Base-by-base conservation (phyloP, 106 monocot species). In the Dendrobium huoshanense region DNA sequence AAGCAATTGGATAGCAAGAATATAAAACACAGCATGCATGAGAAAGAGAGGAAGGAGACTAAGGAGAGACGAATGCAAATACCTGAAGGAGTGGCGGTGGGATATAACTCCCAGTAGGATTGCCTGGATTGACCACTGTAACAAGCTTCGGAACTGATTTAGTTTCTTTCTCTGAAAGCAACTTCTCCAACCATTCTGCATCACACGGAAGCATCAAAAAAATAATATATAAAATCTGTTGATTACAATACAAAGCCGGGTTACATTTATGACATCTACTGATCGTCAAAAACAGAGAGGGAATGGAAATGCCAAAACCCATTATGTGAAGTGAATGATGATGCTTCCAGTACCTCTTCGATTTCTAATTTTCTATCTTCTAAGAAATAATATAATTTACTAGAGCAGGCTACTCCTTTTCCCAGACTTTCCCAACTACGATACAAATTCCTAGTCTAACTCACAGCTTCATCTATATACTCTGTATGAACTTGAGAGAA, bases 121-220 rank as follows among this genome's bases (percentile, higher is more conserved):
- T 96, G 49, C 96, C 96, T n/a, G 96, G 96, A 82, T 96, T 96
- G 78, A 96, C 96, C 82, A 96, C 94, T 76, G 90, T 94, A 80
- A 96, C 96, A 77, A 99, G 93, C 78, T 99, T 99, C 22, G 99
- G 99, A 16, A 90, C 73, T 75, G 87, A 86, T 29, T 91, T 90
- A 45, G 84, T 79, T 17, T 81, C 87, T 83, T 84, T 64, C 54
- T 67, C 79, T 76, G 78, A 84, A 15, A 99, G 76, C 70, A 75
- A 80, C 79, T 90, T 87, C 76, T 99, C 88, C 79, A 99, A 84
- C 99, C 99, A 99, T 59, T 89, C 99, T 98, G 81, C 83, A 85
- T 17, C 41, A 79, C 29, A 80, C 37, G 37, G 8, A 77, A 70
- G 54, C 24, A 82, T 77, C 15, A 80, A 87, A 13, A 70, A 83